Evolutionary conservation across 805 yeast species (phyloP).

Genomic region (Myxozyma monticola): DNA sequence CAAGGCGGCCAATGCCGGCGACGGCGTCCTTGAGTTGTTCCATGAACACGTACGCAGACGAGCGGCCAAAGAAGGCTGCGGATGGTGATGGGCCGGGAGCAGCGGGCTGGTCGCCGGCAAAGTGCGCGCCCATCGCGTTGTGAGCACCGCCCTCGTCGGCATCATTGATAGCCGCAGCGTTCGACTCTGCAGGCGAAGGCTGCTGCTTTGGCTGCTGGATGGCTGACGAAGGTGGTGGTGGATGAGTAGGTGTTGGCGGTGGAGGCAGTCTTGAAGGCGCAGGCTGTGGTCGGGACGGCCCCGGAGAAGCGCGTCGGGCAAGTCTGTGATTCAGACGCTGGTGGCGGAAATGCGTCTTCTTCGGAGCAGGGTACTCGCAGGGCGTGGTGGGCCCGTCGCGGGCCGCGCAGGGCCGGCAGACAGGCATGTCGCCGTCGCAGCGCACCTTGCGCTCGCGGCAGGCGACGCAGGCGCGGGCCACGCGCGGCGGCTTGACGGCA

Average conservation of each 20-base stretch:
- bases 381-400: not conserved
- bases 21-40: not conserved
- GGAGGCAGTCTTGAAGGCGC: not conserved
- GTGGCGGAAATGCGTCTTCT: too few species aligned
- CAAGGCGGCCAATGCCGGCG: not conserved
- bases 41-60: not conserved
- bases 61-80: not conserved
- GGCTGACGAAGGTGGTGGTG: not conserved
- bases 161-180: not conserved
- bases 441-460: constrained; percentile 14
- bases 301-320: too few species aligned
- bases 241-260: not conserved
- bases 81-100: not conserved
- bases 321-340: too few species aligned
- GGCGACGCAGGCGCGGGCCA: constrained; percentile 4
- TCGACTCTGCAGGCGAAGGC: too few species aligned
- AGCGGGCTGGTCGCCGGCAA: not conserved
- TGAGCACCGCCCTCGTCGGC: not conserved
- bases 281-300: not conserved
- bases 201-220: not conserved
- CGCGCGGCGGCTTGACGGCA: constrained; percentile 4
- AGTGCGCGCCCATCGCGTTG: not conserved
- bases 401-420: not conserved
- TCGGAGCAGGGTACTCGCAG: too few species aligned
- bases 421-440: constrained; percentile 6